These are phyloP conservation scores for Amphirosellinia nigrospora DNA, from an alignment of 495 filamentous ascomycete species.

Conservation along the genomic window DNA sequence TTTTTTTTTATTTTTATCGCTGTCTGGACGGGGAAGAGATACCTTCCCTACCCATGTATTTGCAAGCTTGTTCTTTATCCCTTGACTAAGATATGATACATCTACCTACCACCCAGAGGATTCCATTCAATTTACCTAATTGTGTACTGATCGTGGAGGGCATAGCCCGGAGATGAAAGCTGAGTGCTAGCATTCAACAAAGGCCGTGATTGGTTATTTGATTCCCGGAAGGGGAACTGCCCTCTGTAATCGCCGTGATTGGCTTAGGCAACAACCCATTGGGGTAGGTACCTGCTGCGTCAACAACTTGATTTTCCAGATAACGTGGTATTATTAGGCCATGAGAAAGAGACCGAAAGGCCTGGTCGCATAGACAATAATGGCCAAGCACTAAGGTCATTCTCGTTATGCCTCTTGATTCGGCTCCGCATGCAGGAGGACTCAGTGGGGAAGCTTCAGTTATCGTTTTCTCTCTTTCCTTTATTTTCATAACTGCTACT, in stretches of 20 bases:
- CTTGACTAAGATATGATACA: too few species aligned
- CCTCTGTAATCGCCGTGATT: conserved; percentile 13
- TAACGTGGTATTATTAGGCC: background rate
- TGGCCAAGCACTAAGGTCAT: too few species aligned
- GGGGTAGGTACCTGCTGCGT: background rate
- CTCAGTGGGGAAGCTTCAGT: too few species aligned
- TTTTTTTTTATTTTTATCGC: too few species aligned
- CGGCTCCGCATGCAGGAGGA: background rate
- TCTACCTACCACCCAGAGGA: too few species aligned
- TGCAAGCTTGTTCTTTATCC: too few species aligned
- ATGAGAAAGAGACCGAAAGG: background rate
- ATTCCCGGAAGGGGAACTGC: background rate
- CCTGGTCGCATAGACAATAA: background rate
- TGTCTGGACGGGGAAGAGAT: too few species aligned
- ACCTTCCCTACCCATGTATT: too few species aligned
- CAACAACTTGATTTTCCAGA: background rate
- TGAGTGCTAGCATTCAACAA: background rate
- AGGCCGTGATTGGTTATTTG: conserved; percentile 14
- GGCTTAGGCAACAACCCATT: background rate
- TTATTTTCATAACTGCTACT: background rate
- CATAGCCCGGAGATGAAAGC: background rate
- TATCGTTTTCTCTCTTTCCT: background rate
- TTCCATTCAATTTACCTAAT: too few species aligned
- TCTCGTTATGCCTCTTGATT: background rate
- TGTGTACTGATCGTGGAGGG: too few species aligned